Evolutionary conservation across 768 basidiomycete genomes (phyloP).

Genomic region (Sporobolomyces roseus): DNA sequence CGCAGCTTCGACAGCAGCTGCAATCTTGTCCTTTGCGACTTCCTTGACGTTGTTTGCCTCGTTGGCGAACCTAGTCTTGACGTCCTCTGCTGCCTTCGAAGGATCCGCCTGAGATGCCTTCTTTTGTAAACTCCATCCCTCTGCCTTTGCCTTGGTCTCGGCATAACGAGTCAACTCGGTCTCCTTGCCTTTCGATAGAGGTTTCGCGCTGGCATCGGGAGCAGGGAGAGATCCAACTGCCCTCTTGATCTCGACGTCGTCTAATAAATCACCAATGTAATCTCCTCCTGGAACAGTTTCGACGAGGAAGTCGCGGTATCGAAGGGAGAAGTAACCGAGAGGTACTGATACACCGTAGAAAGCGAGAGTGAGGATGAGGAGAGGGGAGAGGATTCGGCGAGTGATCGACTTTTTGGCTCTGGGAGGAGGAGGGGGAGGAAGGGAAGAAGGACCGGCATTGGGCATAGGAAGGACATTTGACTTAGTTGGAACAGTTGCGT

Average conservation of each 20-base stretch:
- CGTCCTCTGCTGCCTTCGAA: conserved; percentile 30
- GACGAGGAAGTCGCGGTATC: conserved; percentile 81
- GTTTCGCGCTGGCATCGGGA: conserved; percentile 28
- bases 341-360: conserved; percentile 44
- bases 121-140: conserved; percentile 40
- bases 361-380: conserved; percentile 35
- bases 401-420: conserved; percentile 34
- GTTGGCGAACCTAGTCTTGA: conserved; percentile 31
- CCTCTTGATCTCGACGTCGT: conserved; percentile 54
- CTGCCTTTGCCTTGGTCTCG: conserved; percentile 42
- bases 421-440: conserved; percentile 12
- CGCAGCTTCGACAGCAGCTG: conserved; percentile 56
- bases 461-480: conserved; percentile 19
- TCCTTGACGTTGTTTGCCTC: conserved; percentile 44
- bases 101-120: conserved; percentile 38
- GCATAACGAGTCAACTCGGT: conserved; percentile 47
- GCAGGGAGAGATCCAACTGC: conserved; percentile 1
- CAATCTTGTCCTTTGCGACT: conserved; percentile 25
- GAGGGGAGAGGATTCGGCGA: conserved; percentile 39
- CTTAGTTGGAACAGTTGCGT: conserved; percentile 27
- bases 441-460: background rate
- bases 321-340: conserved; percentile 41
- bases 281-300: conserved; percentile 74
- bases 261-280: conserved; percentile 72
- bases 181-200: conserved; percentile 39